Base-by-base conservation (phyloP, 2,329 filamentous ascomycete species). In the Fusarium sp. region DNA sequence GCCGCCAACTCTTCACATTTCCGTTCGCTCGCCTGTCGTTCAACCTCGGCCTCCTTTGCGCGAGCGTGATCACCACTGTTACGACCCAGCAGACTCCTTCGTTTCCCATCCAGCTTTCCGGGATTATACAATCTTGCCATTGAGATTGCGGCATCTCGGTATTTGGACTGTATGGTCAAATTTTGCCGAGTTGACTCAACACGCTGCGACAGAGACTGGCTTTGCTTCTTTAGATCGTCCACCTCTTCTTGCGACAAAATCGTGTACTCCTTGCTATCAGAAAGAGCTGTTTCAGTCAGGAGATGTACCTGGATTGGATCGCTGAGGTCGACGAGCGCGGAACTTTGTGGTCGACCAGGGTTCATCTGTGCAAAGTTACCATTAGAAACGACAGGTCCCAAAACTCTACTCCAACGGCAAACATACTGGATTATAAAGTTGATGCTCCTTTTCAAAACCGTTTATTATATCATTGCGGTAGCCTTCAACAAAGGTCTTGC, bases 221-320 rank as follows among this genome's bases (percentile, higher is more conserved):
- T 87, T 81, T 97, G 93, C 77, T 94, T 97, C 84, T 98, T 99
- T 73, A 98, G 81, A 45, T 88, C 86, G 69, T 98, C 96, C 29
- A 97, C 91, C 79, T 98, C 94, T 76, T 97, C 94, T 71, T 95
- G 92, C 0, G 94, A 93, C 63, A 99, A 78, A 23, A 99, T 90
- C 75, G 95, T 90, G 77, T 90, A 99, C 72, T 89, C 83, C 75
- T 90, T 91, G 81, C 94, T 96, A 80, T 99, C 96, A 61, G 90
- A 88, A 62, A 99, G 87, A 20, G 96, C 96, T 20, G 93, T 98
- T 81, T 98, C 95, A 64, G 96, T 94, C 59, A 99, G 86, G 45
- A 99, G 83, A 77, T 98, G 96, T 77, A 97, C 90, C 72, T 94
- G 91, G 42, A 99, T 91, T 61, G 84, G 87, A 77, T 92, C 91